Evolutionary conservation across 2,329 filamentous ascomycete species (phyloP), one percentile per base, ranked within the genome.

Genomic region (Fusarium mexicanum): DNA sequence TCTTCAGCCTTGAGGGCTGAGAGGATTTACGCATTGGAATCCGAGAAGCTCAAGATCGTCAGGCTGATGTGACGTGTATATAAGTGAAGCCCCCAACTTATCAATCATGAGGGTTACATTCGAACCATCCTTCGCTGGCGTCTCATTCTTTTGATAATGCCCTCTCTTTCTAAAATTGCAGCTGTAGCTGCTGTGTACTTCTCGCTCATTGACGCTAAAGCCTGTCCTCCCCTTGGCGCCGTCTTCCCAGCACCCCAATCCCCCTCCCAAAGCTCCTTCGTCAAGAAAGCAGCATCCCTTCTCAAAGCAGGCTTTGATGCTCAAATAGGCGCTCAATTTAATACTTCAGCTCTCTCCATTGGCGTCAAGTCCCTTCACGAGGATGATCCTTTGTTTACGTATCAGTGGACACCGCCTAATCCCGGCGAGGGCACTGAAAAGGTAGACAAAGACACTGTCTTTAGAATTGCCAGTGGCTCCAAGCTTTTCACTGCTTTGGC

Each of bases 301-400:
- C 62, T 83, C 11, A 76, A 75, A 9, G 64, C 47, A 5, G 62
- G 59, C 5, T 75, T 85, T 5, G 73, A 82, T 11, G 66, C 53
- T 5, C 29, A 76, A n/a, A 47, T 81, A 5, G 78, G 79, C 0
- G 54, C 77, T 0, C 29, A 44, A 0, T 80, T 84, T 50, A 78
- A 81, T 29, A 61, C 75, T 1, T 84, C 83, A 0, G 84, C 79
- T 4, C 64, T 86, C 14, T 83, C 85, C 0, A 73, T 86, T 4
- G 82, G 78, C 2, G 81, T 85, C 57, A 83, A 84, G 73, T 85
- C 85, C 0, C 81, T 85, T 53, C 81, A 86, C 47, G 83, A 86
- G 62, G 74, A 78, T 44, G 67, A 69, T 0, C 76, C 80, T 3
- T 70, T 86, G 17, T 78, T 86, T 53, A 81, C 84, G 37, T 80